Conservation (phyloP, 305 asterid species). For the Plantago lanceolata region DNA sequence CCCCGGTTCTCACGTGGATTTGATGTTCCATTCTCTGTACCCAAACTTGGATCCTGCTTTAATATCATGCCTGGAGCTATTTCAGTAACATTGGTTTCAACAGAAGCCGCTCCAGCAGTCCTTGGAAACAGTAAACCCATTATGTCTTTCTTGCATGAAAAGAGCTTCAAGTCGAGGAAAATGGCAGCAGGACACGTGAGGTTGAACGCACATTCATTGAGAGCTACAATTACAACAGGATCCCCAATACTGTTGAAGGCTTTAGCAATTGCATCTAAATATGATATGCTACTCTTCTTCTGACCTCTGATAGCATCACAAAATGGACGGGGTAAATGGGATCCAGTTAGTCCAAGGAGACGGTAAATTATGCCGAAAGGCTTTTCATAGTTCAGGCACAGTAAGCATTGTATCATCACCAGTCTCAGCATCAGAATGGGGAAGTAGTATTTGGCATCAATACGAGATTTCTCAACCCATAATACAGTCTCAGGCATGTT, state of each 20-base stretch:
- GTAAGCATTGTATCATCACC: conserved; percentile 38
- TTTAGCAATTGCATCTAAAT: conserved; percentile 29
- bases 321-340: conserved; percentile 35
- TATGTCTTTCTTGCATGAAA: conserved; percentile 27
- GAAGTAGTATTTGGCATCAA: conserved; percentile 23
- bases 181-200: conserved; percentile 31
- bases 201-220: conserved; percentile 4
- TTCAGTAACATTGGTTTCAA: background rate
- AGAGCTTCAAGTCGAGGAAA: conserved; percentile 30
- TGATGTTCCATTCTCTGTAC: conserved; percentile 12
- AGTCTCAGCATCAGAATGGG: conserved; percentile 41
- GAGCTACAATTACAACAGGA: conserved; percentile 42
- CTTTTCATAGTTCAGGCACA: conserved; percentile 40
- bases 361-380: conserved; percentile 16
- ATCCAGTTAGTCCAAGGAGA: conserved; percentile 22
- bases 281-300: conserved; percentile 3
- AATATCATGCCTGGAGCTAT: background rate
- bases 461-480: conserved; percentile 39
- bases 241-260: conserved; percentile 45
- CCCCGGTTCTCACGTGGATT: conserved; percentile 30
- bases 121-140: conserved; percentile 34
- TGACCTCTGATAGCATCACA: conserved; percentile 24
- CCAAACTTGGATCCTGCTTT: conserved; percentile 8
- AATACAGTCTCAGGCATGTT: background rate
- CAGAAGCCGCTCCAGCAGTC: background rate